These are phyloP conservation scores for Paramecium bursaria DNA, from an alignment of 73 alveolate species.

Conservation along the genomic window DNA sequence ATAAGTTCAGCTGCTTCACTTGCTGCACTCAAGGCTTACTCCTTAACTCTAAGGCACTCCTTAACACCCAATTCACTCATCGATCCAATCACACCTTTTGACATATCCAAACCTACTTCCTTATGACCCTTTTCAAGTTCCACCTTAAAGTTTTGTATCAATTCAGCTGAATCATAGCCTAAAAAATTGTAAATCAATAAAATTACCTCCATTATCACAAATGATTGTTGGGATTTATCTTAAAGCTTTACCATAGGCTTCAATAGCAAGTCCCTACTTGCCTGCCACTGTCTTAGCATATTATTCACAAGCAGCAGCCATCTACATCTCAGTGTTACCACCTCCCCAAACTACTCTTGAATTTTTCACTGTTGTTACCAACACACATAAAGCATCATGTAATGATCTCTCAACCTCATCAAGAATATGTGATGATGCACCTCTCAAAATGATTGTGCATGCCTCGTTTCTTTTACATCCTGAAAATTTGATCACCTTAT, in stretches of 20 bases:
- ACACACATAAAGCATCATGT: conserved; percentile 98
- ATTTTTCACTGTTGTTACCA: conserved; percentile 92
- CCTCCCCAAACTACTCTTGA: conserved; percentile 94
- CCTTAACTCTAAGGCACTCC: conserved; percentile 97
- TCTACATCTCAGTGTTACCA: conserved; percentile 93
- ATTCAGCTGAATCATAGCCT: conserved; percentile 94
- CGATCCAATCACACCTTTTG: conserved; percentile 85
- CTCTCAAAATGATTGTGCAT: conserved; percentile 95
- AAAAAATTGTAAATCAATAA: background rate
- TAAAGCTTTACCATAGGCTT: conserved; percentile 95
- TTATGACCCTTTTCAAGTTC: conserved; percentile 89
- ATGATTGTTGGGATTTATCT: conserved; percentile 96
- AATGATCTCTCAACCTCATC: conserved; percentile 98
- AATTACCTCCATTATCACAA: conserved; percentile 93
- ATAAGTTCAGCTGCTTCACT: conserved; percentile 98
- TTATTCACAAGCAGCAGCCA: conserved; percentile 96
- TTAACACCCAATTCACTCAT: conserved; percentile 92
- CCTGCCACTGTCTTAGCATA: conserved; percentile 89
- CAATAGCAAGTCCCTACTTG: conserved; percentile 94
- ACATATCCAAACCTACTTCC: conserved; percentile 90
- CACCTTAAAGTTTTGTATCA: conserved; percentile 91
- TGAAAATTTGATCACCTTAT: conserved; percentile 97
- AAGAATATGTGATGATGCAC: conserved; percentile 92
- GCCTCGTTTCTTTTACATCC: conserved; percentile 97
- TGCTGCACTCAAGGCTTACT: conserved; percentile 93